A percentile compares a stretch with the other conserved stretches of the same genome.
Conservation (phyloP, 345 rosid genomes). For the Gossypium rotundifolium region DNA sequence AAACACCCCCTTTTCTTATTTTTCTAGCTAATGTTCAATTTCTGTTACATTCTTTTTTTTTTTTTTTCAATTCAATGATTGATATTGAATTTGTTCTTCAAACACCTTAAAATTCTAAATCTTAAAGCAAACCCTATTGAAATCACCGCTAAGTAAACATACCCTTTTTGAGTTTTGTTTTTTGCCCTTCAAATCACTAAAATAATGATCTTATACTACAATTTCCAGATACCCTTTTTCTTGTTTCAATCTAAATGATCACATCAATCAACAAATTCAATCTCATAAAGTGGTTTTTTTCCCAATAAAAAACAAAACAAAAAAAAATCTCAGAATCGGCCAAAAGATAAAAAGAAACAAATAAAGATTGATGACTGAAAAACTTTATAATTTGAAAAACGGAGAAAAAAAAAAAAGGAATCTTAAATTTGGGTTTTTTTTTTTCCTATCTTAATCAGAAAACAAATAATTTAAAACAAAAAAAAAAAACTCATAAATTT, state of each 20-base stretch:
- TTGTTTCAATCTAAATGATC: neutral
- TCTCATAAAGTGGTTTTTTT: neutral
- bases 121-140: neutral
- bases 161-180: no score
- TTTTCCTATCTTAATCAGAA: neutral
- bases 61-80: neutral
- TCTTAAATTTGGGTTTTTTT: neutral
- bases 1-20: neutral
- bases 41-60: neutral
- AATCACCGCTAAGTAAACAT: no score
- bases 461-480: neutral
- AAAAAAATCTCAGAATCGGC: neutral
- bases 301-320: neutral
- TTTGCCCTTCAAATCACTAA: neutral
- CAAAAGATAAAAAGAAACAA: neutral
- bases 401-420: neutral
- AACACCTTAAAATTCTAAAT: neutral
- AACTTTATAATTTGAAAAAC: neutral
- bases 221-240: neutral
- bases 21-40: constrained; percentile 26
- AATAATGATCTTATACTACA: neutral
- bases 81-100: neutral
- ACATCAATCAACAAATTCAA: neutral
- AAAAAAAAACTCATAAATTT: neutral
- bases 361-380: neutral